Evolutionary conservation across 768 basidiomycete genomes (phyloP).

Genomic region (Xerocomus brunneocitrinus): DNA sequence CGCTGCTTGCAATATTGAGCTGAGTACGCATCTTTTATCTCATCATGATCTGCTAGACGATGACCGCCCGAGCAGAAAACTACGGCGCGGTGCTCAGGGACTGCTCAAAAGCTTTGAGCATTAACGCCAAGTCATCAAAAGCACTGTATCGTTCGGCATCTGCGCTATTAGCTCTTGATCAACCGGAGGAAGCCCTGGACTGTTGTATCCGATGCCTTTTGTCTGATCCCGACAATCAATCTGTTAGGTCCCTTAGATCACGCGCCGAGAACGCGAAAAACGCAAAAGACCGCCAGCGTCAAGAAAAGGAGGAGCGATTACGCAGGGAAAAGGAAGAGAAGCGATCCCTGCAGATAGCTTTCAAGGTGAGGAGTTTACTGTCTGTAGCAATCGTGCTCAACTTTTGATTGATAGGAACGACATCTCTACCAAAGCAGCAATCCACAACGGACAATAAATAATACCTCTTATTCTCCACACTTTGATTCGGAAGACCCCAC

Average conservation of each 20-base stretch:
- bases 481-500: constrained; percentile 65
- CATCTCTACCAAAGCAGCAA: constrained; percentile 59
- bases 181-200: constrained; percentile 79
- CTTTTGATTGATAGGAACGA: constrained; percentile 51
- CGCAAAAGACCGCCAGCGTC: constrained; percentile 48
- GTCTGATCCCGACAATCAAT: constrained; percentile 54
- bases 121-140: constrained; percentile 70
- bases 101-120: constrained; percentile 63
- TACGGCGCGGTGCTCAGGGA: constrained; percentile 83
- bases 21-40: constrained; percentile 47
- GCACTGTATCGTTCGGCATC: constrained; percentile 82
- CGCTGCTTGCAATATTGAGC: constrained; percentile 89
- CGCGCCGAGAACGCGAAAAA: constrained; percentile 43
- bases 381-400: neutral
- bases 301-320: constrained; percentile 46
- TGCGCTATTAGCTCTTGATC: constrained; percentile 70
- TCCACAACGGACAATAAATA: constrained; percentile 45
- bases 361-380: constrained; percentile 48
- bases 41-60: neutral
- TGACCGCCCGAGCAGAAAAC: constrained; percentile 55
- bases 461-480: constrained; percentile 52
- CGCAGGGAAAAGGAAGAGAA: constrained; percentile 50
- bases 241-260: constrained; percentile 47
- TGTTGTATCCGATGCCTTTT: constrained; percentile 66
- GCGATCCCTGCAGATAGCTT: constrained; percentile 50